A percentile compares a stretch with the other conserved stretches of the same genome.
Conservation (phyloP, 2,329 filamentous ascomycete species). For the Clonostachys byssicola region DNA sequence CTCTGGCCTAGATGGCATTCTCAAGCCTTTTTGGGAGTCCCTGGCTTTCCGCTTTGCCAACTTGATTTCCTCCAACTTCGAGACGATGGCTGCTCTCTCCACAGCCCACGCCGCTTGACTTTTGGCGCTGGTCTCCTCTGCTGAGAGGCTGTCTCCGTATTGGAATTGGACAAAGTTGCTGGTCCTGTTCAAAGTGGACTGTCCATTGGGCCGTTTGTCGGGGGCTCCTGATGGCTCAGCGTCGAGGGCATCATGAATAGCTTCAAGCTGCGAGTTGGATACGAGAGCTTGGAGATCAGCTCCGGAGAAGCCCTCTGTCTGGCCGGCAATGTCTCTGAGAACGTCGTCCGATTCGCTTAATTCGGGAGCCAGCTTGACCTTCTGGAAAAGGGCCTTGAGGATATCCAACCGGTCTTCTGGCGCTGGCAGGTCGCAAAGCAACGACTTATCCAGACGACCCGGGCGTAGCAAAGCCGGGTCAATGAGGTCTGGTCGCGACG, state of each 20-base stretch:
- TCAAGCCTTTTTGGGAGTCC: slow-evolving; percentile 14
- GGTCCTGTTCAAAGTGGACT: slow-evolving; percentile 14
- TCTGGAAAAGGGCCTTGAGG: slow-evolving; percentile 75
- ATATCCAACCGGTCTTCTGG: slow-evolving; percentile 84
- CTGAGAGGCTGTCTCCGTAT: slow-evolving; percentile 53
- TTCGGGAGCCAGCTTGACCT: slow-evolving; percentile 68
- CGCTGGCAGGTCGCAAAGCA: slow-evolving; percentile 86
- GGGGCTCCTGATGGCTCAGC: slow-evolving; percentile 37
- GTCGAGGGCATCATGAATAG: slow-evolving; percentile 86
- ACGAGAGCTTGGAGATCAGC: slow-evolving; percentile 93
- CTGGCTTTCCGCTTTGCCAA: slow-evolving; percentile 51
- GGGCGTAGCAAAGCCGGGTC: slow-evolving; percentile 90
- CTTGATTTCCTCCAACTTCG: slow-evolving; percentile 81
- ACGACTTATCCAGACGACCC: slow-evolving; percentile 86
- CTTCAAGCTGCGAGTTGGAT: slow-evolving; percentile 94
- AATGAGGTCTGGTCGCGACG: slow-evolving; percentile 88
- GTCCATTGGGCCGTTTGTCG: slow-evolving; percentile 23
- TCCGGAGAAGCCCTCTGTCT: slow-evolving; percentile 87
- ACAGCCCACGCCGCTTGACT: slow-evolving; percentile 55
- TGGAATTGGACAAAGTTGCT: slow-evolving; percentile 78
- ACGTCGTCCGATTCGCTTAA: slow-evolving; percentile 52
- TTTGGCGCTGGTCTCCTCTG: slow-evolving; percentile 37
- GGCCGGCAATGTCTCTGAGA: slow-evolving; percentile 68
- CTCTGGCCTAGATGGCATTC: slow-evolving; percentile 4
- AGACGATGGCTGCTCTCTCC: slow-evolving; percentile 72